phyloP scores from a whole-genome alignment of 2,329 filamentous ascomycete genomes.

The Metarhizium robertsii region DNA sequence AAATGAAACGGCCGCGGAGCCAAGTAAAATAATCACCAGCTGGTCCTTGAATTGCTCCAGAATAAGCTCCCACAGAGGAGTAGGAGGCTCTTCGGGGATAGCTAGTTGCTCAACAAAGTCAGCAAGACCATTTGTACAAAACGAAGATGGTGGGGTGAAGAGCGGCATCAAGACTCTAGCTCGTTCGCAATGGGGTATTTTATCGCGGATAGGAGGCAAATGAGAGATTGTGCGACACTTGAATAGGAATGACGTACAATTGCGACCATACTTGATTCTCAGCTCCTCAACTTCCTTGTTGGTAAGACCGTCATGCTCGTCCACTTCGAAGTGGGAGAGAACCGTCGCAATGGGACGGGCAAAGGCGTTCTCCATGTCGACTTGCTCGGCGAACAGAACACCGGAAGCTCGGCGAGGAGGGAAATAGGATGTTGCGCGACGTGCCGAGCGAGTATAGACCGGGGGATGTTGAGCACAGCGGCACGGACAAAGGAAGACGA shows the following conservation, averaged over 20 bases:
- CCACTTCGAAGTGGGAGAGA: constrained; percentile 48
- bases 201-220: constrained; percentile 3
- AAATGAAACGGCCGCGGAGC: constrained; percentile 88
- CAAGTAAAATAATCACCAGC: constrained; percentile 88
- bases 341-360: constrained; percentile 48
- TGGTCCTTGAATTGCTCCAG: constrained; percentile 99
- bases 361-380: constrained; percentile 54
- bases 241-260: constrained; percentile 39
- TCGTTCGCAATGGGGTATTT: background rate
- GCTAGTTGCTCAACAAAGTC: constrained; percentile 24
- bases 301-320: constrained; percentile 44
- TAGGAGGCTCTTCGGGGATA: constrained; percentile 81
- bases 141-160: background rate
- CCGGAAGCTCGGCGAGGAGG: constrained; percentile 1
- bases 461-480: background rate
- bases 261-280: constrained; percentile 53
- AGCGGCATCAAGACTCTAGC: background rate
- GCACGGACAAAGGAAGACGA: background rate
- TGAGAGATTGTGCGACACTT: constrained; percentile 2
- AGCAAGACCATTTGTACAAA: constrained; percentile 3
- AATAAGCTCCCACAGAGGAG: constrained; percentile 91
- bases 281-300: constrained; percentile 48
- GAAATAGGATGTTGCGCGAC: background rate
- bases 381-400: constrained; percentile 6
- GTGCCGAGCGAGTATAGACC: constrained; percentile 2